Base-by-base conservation (phyloP, 164 flowering plant species). In the Euptelea pleiosperma region DNA sequence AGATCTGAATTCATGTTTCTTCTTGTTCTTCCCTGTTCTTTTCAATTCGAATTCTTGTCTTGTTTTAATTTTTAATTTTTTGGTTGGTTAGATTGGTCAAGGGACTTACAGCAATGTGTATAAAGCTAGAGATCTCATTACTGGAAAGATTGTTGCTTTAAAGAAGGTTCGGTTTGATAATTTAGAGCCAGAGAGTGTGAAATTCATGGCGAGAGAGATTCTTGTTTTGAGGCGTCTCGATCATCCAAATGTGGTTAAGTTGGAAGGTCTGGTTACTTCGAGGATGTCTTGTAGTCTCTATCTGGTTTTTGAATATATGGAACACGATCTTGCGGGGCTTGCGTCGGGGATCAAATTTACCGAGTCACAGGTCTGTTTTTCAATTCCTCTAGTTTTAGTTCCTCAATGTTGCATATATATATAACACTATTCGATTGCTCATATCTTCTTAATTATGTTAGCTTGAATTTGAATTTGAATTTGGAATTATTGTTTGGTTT, bases 71-170 rank as follows among this genome's bases (percentile, higher is more conserved):
- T 34, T 58, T 28, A 15, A 14, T 40, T 36, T n/a, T n/a, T n/a
- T n/a, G n/a, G n/a, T n/a, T 44, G 49, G 12, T 62, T 65, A 84
- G 96, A 86, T 91, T 72, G 98, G 98, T 65, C 94, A 86, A 75
- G 98, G 98, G 41, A 91, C 96, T 0, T 91, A 91, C 55, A 91
- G 98, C 76, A 91, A 91, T 77, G 98, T 91, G 47, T 91, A 91
- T 61, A 91, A 89, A 69, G 98, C 96, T 1, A 83, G 78, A 55
- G 96, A 91, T 66, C 75, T 84, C 16, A 40, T 83, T 8, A 85
- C 90, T 1, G 96, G 94, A 16, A 89, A 89, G 66, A 79, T 89
- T 35, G 98, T 91, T 52, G 98, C 98, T 1, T 61, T 91, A 61
- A 91, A 91, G 86, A 91, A 91, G 61, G 98, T 91, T 46, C 74